Base-by-base conservation (phyloP, 306 rosid genomes). In the Quercus agrifolia region DNA sequence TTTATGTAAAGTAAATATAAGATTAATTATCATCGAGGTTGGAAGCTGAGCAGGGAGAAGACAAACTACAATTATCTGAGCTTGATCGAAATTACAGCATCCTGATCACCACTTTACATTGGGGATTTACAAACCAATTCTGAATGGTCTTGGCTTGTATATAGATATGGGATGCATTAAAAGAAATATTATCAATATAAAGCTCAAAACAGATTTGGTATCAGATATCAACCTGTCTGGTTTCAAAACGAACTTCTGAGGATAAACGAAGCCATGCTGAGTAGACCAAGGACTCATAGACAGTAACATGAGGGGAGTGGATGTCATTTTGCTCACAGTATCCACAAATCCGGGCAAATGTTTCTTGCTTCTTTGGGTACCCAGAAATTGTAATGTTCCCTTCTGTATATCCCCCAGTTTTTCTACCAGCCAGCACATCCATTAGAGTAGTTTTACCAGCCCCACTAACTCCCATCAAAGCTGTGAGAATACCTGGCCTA, bases 291-390 rank as follows among this genome's bases (percentile, higher is more conserved):
- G 97, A 89, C 79, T 92, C 97, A 56, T 86, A 86, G 30, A 89
- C 91, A 33, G 97, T 92, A 61, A 92, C 92, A 82, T 92, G 80
- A 74, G 97, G 97, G 18, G 97, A 90, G 78, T 92, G 94, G 57
- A 92, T 92, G 82, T 92, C 97, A 70, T 92, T 89, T 56, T 92
- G 97, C 74, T 92, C 97, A 5, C 97, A 92, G 33, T 92, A 92
- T 75, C 93, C 94, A 0, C 90, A 90, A 81, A 92, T 84, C 74
- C 94, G 82, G 73, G 94, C 91, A 79, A 87, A 92, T 2, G 97
- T 89, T 85, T 90, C 86, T 79, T 92, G 95, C 59, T 79, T 84
- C 85, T 89, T 92, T 4, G 88, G 94, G 75, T 83, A 90, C 5
- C 97, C 95, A 1, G 97, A 92, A 73, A 92, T 79, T 68, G 62